Evolutionary conservation across 2,329 filamentous ascomycete genomes (phyloP).

Genomic region (Geosmithia putterillii): DNA sequence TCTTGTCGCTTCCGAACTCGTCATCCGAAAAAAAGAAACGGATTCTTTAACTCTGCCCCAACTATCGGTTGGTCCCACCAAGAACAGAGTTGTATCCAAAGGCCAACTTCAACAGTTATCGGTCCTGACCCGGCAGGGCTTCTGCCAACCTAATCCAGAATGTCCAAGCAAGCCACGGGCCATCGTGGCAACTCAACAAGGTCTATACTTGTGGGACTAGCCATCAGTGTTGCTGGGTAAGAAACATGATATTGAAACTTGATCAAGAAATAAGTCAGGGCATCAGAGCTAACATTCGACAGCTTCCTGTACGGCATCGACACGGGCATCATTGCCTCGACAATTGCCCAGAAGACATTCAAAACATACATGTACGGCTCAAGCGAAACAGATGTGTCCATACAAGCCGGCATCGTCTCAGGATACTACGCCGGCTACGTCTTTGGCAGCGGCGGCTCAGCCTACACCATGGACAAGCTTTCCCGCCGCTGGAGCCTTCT

Average conservation of each 20-base stretch:
- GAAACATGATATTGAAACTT: too few species aligned
- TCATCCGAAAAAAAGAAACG: too few species aligned
- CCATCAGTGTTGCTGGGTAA: slow-evolving; percentile 5
- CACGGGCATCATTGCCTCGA: slow-evolving; percentile 4
- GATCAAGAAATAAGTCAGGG: neutral
- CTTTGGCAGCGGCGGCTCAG: slow-evolving; percentile 4
- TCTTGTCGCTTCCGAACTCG: too few species aligned
- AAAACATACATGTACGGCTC: slow-evolving; percentile 6
- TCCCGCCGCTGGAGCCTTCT: slow-evolving; percentile 3
- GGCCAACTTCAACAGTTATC: too few species aligned
- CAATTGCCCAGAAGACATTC: slow-evolving; percentile 6
- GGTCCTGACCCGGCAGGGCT: too few species aligned
- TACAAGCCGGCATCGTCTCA: slow-evolving; percentile 5
- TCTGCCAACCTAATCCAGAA: too few species aligned
- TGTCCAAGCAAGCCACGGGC: neutral
- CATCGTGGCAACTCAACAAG: slow-evolving; percentile 5
- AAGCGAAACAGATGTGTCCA: neutral
- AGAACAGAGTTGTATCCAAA: too few species aligned
- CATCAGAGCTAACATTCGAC: neutral
- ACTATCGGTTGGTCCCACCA: too few species aligned
- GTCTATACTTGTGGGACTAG: slow-evolving; percentile 1
- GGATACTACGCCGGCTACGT: slow-evolving; percentile 6
- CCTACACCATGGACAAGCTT: slow-evolving; percentile 4
- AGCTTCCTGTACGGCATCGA: slow-evolving; percentile 1
- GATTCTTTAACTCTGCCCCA: too few species aligned